phyloP scores from a whole-genome alignment of 163 green algal genomes.

The Scenedesmus sp. region DNA sequence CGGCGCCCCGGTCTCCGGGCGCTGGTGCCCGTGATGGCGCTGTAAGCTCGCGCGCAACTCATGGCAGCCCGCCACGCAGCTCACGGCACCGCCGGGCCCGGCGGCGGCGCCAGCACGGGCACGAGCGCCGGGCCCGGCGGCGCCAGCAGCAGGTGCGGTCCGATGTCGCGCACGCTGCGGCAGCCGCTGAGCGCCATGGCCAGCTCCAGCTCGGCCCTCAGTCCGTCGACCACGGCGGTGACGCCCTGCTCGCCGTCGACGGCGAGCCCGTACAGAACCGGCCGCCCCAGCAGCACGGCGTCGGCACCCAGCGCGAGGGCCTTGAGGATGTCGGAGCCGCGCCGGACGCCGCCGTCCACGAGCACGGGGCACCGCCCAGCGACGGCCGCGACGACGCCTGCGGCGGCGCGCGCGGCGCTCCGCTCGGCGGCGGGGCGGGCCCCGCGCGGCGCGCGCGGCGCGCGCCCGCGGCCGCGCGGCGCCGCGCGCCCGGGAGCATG shows the following conservation, averaged over 20 bases:
- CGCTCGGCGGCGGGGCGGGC: too few relatives aligned
- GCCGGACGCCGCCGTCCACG: constrained; percentile 91
- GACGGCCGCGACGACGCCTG: constrained; percentile 67
- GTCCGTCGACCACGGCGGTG: constrained; percentile 54
- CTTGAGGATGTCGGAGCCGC: constrained; percentile 95
- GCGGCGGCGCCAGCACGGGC: not conserved
- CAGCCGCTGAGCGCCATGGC: constrained; percentile 72
- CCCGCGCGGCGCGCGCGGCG: constrained; percentile 10
- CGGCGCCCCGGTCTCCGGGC: too few relatives aligned
- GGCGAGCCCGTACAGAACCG: constrained; percentile 88
- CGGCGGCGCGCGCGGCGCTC: too few relatives aligned
- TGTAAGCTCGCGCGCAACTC: too few relatives aligned
- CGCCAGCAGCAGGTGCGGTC: constrained; percentile 43
- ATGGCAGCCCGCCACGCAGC: too few relatives aligned
- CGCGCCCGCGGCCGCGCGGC: constrained; percentile 52
- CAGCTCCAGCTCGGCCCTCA: constrained; percentile 74
- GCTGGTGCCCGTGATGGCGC: too few relatives aligned
- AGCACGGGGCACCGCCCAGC: constrained; percentile 78
- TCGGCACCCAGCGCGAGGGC: constrained; percentile 88
- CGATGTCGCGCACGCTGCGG: constrained; percentile 45
- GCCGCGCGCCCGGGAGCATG: constrained; percentile 65
- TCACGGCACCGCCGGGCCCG: constrained; percentile 4
- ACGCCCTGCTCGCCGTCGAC: constrained; percentile 74
- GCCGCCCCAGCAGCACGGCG: constrained; percentile 85
- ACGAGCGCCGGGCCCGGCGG: not conserved